A percentile compares a stretch with the other conserved stretches of the same genome.
Evolutionary conservation across 768 basidiomycete species (phyloP).

Genomic region (Boletus subcaerulescens): DNA sequence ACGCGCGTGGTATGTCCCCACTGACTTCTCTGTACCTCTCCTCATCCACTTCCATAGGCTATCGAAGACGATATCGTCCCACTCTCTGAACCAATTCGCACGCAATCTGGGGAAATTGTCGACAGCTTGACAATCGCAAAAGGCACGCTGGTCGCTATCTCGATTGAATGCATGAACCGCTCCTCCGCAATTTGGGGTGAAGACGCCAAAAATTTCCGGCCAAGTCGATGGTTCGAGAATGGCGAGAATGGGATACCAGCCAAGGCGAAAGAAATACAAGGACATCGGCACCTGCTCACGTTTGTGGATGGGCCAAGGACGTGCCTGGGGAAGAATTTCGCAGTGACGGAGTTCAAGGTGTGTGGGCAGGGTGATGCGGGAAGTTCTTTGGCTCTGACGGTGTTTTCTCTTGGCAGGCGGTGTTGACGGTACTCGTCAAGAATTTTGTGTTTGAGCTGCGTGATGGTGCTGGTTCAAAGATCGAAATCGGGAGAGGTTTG

Average conservation of each 20-base stretch:
- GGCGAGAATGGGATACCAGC: slow-evolving; percentile 14
- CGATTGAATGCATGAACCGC: slow-evolving; percentile 47
- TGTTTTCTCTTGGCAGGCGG: slow-evolving; percentile 29
- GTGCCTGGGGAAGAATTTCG: slow-evolving; percentile 49
- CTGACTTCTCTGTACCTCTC: background rate
- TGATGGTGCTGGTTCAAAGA: slow-evolving; percentile 35
- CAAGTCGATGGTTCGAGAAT: slow-evolving; percentile 57
- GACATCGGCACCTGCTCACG: slow-evolving; percentile 46
- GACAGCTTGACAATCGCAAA: slow-evolving; percentile 44
- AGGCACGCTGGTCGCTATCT: slow-evolving; percentile 42
- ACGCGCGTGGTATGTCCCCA: slow-evolving; percentile 8
- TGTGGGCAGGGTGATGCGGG: background rate
- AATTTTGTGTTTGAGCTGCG: slow-evolving; percentile 34
- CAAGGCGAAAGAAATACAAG: slow-evolving; percentile 41
- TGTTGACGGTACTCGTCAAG: slow-evolving; percentile 38
- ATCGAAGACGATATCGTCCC: slow-evolving; percentile 56
- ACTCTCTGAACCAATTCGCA: slow-evolving; percentile 45
- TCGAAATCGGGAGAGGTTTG: slow-evolving; percentile 13
- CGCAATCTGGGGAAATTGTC: slow-evolving; percentile 36
- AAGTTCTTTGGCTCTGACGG: background rate
- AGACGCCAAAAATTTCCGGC: slow-evolving; percentile 54
- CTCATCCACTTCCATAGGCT: slow-evolving; percentile 37
- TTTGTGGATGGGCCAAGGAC: slow-evolving; percentile 50
- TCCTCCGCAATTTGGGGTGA: slow-evolving; percentile 57
- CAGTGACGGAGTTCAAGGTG: slow-evolving; percentile 35